These are phyloP conservation scores for Chloroidium sp. DNA, from an alignment of 163 green algal genomes.

Conservation along the genomic window DNA sequence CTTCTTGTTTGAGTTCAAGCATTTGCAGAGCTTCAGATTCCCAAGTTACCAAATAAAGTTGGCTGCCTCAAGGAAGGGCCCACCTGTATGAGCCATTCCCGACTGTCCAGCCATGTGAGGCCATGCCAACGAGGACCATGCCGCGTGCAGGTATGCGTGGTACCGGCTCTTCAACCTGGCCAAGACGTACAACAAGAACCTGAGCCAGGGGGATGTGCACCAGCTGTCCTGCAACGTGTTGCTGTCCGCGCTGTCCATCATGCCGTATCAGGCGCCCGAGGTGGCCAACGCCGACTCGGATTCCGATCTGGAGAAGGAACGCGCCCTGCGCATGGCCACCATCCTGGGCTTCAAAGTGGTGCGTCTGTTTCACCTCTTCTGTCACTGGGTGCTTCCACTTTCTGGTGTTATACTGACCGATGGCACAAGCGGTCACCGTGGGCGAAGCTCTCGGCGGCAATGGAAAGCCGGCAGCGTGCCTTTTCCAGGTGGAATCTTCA, in stretches of 20 bases:
- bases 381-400: too few relatives aligned
- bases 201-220: slow-evolving; percentile 59
- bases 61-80: too few relatives aligned
- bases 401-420: too few relatives aligned
- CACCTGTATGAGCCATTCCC: too few relatives aligned
- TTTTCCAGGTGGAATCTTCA: too few relatives aligned
- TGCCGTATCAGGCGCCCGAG: slow-evolving; percentile 60
- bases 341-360: slow-evolving; percentile 84
- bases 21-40: too few relatives aligned
- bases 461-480: too few relatives aligned
- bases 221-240: slow-evolving; percentile 41
- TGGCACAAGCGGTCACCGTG: too few relatives aligned
- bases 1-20: too few relatives aligned
- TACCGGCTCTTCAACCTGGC: slow-evolving; percentile 70
- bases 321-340: slow-evolving; percentile 78
- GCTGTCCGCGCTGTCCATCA: slow-evolving; percentile 45
- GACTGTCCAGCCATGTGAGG: too few relatives aligned
- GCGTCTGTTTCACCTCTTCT: neutral
- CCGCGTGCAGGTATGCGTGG: slow-evolving; percentile 19
- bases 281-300: slow-evolving; percentile 23
- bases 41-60: too few relatives aligned
- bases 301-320: slow-evolving; percentile 71
- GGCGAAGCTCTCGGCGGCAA: too few relatives aligned
- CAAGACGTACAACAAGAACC: slow-evolving; percentile 78
- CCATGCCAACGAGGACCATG: slow-evolving; percentile 4